Evolutionary conservation across 2,329 filamentous ascomycete genomes (phyloP).

Genomic region (Ophiostoma piceae): DNA sequence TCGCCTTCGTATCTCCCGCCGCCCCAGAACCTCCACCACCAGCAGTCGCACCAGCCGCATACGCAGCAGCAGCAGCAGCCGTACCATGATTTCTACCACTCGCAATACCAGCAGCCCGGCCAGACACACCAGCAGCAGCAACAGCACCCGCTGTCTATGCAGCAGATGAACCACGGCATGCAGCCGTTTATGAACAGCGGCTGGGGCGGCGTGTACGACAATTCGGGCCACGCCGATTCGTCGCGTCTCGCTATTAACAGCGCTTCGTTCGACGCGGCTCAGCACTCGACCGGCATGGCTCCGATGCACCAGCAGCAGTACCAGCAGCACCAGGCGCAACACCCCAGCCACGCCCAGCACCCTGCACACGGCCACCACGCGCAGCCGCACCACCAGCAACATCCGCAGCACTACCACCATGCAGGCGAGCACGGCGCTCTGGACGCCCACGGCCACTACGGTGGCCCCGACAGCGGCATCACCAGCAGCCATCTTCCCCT

Average conservation of each 20-base stretch:
- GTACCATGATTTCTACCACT: conserved; percentile 23
- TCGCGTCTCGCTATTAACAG: conserved; percentile 21
- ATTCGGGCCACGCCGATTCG: conserved; percentile 14
- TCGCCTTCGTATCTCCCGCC: conserved; percentile 21
- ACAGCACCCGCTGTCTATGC: conserved; percentile 21
- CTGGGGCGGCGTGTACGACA: conserved; percentile 25
- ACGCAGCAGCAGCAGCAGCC: conserved; percentile 16
- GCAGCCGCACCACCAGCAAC: conserved; percentile 15
- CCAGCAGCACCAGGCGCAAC: conserved; percentile 18
- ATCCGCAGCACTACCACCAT: conserved; percentile 18
- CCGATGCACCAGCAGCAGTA: conserved; percentile 19
- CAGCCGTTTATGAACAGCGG: conserved; percentile 19
- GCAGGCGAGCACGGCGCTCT: conserved; percentile 17
- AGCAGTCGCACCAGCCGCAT: conserved; percentile 17
- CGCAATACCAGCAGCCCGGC: conserved; percentile 21
- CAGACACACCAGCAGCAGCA: conserved; percentile 19
- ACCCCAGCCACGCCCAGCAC: conserved; percentile 13
- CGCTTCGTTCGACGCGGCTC: conserved; percentile 20
- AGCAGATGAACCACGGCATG: conserved; percentile 17
- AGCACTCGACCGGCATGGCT: conserved; percentile 18
- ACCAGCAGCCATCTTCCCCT: conserved; percentile 23
- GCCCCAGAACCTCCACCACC: conserved; percentile 19
- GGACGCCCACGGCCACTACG: conserved; percentile 13
- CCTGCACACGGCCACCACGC: conserved; percentile 16
- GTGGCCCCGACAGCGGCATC: conserved; percentile 12